A percentile compares a stretch with the other conserved stretches of the same genome.
Conservation (phyloP, 306 rosid genomes). For the Begonia peltatifolia region DNA sequence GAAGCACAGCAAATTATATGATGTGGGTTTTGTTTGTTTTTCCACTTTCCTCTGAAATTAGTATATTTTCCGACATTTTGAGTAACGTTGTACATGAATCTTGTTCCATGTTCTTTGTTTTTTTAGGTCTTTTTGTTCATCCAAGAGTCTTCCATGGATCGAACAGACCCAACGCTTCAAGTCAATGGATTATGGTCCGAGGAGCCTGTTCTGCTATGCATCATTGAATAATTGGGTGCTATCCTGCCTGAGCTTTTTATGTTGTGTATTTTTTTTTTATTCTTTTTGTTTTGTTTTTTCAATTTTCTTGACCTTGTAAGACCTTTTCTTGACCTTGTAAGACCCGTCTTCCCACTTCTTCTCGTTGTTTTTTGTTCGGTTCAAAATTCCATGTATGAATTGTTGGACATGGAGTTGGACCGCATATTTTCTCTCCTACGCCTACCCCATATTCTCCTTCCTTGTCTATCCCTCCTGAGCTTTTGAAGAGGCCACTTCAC, state of each 20-base stretch:
- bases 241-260: constrained; percentile 87
- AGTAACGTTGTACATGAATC: too few species aligned
- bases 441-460: constrained; percentile 74
- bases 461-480: constrained; percentile 99
- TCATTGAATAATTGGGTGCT: constrained; percentile 34
- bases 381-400: constrained; percentile 16
- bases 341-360: constrained; percentile 26
- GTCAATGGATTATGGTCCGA: not conserved
- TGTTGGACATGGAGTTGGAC: constrained; percentile 20
- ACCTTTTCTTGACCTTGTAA: constrained; percentile 99
- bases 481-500: constrained; percentile 13
- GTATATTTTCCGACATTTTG: too few species aligned
- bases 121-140: not conserved
- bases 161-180: not conserved
- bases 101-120: too few species aligned
- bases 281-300: not conserved
- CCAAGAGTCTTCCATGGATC: not conserved
- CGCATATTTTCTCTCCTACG: constrained; percentile 16
- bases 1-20: too few species aligned
- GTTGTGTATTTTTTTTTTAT: not conserved
- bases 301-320: constrained; percentile 99
- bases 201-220: not conserved
- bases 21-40: too few species aligned
- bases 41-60: too few species aligned
- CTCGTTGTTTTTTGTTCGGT: constrained; percentile 7